Base-by-base conservation (phyloP, 768 basidiomycete species). In the Clavaria fumosa region DNA sequence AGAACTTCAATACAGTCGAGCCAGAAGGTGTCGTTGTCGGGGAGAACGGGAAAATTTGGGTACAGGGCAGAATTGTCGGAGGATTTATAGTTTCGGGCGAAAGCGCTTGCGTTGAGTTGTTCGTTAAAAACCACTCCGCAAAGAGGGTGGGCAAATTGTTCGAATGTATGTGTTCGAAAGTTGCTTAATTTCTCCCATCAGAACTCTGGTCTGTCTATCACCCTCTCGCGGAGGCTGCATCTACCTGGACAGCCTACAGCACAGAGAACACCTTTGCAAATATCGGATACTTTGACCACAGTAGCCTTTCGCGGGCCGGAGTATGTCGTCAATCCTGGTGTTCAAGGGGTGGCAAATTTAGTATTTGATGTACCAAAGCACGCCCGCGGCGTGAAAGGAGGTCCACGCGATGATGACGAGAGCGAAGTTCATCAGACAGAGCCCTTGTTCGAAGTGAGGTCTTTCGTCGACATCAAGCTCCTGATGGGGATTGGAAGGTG, bases 31-130 rank as follows among this genome's bases (percentile, higher is more conserved):
- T 78, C 2, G 64, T 70, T 6, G 70, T 88, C 18, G 79, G 75
- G 0, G 84, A 89, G 50, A 71, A 68, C 45, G 85, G 84, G 4
- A 84, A 78, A 54, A 64, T 89, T 21, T 83, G 80, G 75, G 68
- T 71, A 31, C 78, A 79, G 48, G 83, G 71, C 1, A 69, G 59
- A 38, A 51, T 89, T 12, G 56, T 80, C 17, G 78, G 72, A 23
- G 72, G 68, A 5, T 55, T 78, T 10, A 49, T 77, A 12, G 63
- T 83, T 5, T 70, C 77, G 21, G 84, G 84, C 6, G 70, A 75
- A 48, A 70, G 69, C 42, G 75, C 69, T 12, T 79, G 75, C 50
- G 62, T 88, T 30, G 78, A 84, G 48, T 55, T 89, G 37, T 72
- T 78, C 44, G 75, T 88, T 34, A 84, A 76, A 63, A 89, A 89